Evolutionary conservation across 495 filamentous ascomycete genomes (phyloP), one percentile per base, ranked within the genome.

Genomic region (Aspergillus cristatus): DNA sequence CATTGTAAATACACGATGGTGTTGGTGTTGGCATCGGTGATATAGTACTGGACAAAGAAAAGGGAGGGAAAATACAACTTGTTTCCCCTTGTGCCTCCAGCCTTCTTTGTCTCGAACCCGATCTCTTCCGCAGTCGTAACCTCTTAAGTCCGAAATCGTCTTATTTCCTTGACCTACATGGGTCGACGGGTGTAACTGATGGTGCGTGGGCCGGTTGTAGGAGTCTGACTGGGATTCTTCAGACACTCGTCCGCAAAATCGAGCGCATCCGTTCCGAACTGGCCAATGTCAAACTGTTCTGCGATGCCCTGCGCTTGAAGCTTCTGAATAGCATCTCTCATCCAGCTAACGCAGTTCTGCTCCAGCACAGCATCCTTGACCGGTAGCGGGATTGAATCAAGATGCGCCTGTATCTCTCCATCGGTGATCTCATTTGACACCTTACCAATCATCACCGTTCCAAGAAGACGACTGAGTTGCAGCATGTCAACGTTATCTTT

Each of bases 321-420:
- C 16, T 34, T 38, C 13, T 7, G 6, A 25, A 47, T 39, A 10
- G 40, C 46, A 11, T 13, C 18, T 22, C 18, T 46, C 25, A 35
- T 39, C 49, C 46, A 46, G 28, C 31, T 53, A n/a, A 47, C 43
- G 18, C 38, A 46, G 12, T 41, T 45, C 20, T 24, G 4, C 17
- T 47, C 38, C 13, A 16, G 20, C 11, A 32, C 13, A n/a, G 25
- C 32, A 28, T 18, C 39, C 35, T 25, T 40, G 14, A 25, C 18
- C 14, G 46, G 42, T 10, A 49, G 24, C 15, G 31, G 29, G 16
- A 49, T 39, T 7, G 20, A 14, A 22, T 24, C 11, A 0, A 49
- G 22, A 28, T 14, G 15, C 8, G 14, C n/a, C 18, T 22, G 3
- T 6, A 49, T 34, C n/a, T 25, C 6, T 2, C 31, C 24, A 10